These are phyloP conservation scores for Coniochaeta hoffmannii DNA, from an alignment of 2,329 filamentous ascomycete genomes.

Conservation along the genomic window DNA sequence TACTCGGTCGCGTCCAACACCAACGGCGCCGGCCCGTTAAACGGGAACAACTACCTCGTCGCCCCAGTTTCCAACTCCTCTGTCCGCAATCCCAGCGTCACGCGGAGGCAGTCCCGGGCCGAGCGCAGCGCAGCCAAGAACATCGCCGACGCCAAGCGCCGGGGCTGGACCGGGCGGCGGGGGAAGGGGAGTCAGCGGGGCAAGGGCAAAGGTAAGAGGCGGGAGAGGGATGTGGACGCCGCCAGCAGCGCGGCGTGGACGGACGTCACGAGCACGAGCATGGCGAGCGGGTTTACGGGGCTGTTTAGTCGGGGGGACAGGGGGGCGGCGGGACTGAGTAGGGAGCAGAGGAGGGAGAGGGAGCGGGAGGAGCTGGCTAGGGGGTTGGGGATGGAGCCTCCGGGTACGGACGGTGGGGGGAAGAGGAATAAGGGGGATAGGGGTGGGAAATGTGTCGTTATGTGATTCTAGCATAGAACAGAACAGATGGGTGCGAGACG, in stretches of 20 bases:
- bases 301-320: background rate
- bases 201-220: slow-evolving; percentile 31
- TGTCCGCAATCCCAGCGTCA: too few species aligned
- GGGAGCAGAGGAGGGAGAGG: background rate
- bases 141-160: slow-evolving; percentile 51
- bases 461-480: slow-evolving; percentile 9
- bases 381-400: background rate
- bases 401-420: background rate
- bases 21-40: slow-evolving; percentile 11
- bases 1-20: slow-evolving; percentile 29
- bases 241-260: slow-evolving; percentile 32
- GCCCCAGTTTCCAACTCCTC: too few species aligned
- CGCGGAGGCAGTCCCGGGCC: slow-evolving; percentile 44
- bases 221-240: slow-evolving; percentile 27
- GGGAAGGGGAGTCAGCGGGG: slow-evolving; percentile 25
- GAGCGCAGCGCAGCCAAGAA: slow-evolving; percentile 56
- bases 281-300: background rate
- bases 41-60: slow-evolving; percentile 9
- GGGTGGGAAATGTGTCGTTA: slow-evolving; percentile 15
- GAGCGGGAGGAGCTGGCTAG: slow-evolving; percentile 4
- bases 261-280: slow-evolving; percentile 11
- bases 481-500: background rate
- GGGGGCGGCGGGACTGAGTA: background rate
- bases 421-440: slow-evolving; percentile 7
- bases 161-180: slow-evolving; percentile 44